Evolutionary conservation across 2,329 filamentous ascomycete species (phyloP), one percentile per base, ranked within the genome.

Genomic region (Ascochyta clinopodiicola): DNA sequence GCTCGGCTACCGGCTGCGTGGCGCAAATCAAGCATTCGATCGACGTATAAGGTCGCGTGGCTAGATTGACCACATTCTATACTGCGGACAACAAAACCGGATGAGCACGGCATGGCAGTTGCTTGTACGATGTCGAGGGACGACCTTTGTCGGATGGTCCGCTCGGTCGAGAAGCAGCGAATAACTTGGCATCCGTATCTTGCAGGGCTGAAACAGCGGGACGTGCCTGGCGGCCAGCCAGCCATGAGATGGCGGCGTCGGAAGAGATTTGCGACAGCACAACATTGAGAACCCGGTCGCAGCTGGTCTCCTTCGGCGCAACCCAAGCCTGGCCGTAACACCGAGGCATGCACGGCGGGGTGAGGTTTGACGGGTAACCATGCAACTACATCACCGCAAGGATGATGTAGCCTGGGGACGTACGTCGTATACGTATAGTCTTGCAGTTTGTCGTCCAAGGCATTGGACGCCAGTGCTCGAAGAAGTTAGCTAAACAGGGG

Each of bases 121-220:
- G 19, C 15, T 35, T 13, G 46, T 31, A 29, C 13, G 12, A 27
- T 21, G 17, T 37, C 24, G 31, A 36, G 12, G 22, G 29, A 13
- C 29, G 22, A 36, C 3, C 1, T 50, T 37, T 43, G 32, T 43
- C 47, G 39, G 39, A 50, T 12, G 32, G 17, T 43, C 38, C 39
- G 39, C 38, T 43, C 47, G 39, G 32, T 37, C 39, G 31, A 42
- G 8, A 49, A 17, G n/a, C 17, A 17, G 9, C 22, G 45, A 22
- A 21, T 21, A 15, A 15, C 38, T 12, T 38, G 32, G 32, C 24
- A 43, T 19, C 32, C 39, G 47, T 50, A 38, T 51, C 12, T 17
- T 15, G 48, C 25, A 51, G 25, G 48, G 40, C 48, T 51, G 47
- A 44, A 51, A 44, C 47, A 32, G 19, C 34, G 34, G 48, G 25